Percentiles rank a stretch among this genome's conserved stretches.
Conservation (phyloP, 805 yeast species). For the Starmera pachycereana region DNA sequence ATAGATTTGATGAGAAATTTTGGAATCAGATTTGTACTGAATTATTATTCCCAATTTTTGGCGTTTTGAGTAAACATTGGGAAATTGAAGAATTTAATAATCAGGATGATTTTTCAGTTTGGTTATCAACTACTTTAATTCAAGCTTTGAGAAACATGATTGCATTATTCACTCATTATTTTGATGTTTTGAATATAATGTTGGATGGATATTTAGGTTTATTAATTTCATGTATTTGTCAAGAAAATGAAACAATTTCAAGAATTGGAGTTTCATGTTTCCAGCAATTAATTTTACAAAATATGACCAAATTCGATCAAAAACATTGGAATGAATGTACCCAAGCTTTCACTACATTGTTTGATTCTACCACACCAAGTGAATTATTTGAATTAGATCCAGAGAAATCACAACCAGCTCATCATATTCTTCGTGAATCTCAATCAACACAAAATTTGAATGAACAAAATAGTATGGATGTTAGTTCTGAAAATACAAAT, state of each 20-base stretch:
- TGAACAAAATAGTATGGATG: constrained; percentile 10
- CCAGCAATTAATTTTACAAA: constrained; percentile 68
- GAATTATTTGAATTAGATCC: constrained; percentile 60
- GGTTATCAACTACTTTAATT: constrained; percentile 93
- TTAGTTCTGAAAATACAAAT: constrained; percentile 23
- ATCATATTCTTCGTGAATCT: background rate
- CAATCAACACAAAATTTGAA: constrained; percentile 1
- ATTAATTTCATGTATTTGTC: constrained; percentile 82
- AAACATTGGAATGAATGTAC: constrained; percentile 71
- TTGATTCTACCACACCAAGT: constrained; percentile 74
- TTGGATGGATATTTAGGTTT: constrained; percentile 71
- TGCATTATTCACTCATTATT: constrained; percentile 72
- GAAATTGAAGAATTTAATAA: constrained; percentile 54
- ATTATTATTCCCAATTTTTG: constrained; percentile 83
- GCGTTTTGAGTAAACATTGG: constrained; percentile 67
- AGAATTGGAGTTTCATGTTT: constrained; percentile 89
- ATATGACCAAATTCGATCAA: constrained; percentile 49
- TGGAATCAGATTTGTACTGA: constrained; percentile 79
- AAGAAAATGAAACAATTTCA: constrained; percentile 94
- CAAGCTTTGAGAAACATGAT: constrained; percentile 90
- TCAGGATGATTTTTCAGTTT: constrained; percentile 83
- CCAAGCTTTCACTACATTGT: constrained; percentile 54
- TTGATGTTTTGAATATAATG: constrained; percentile 62
- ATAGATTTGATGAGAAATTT: constrained; percentile 57
- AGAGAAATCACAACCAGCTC: constrained; percentile 5